Evolutionary conservation across 75 land plant species (phyloP), one percentile per base, ranked within the genome.

Genomic region (Selaginella tamariscina): DNA sequence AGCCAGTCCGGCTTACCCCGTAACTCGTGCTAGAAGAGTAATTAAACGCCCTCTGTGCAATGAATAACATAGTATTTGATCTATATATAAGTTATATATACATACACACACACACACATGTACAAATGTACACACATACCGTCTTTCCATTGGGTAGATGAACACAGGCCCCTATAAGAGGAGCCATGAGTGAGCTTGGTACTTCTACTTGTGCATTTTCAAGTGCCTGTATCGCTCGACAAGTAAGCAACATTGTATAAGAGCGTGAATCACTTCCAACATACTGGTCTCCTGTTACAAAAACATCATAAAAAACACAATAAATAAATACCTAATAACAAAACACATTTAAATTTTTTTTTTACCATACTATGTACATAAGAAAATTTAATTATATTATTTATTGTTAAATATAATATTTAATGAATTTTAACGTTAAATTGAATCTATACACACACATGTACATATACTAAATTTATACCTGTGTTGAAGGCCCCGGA

Each of bases 221-320:
- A 32, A 77, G 57, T 15, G 78, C 78, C 65, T 68, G 67, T 30
- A 75, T 33, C 31, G 79, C 78, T 67, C 78, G 57, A 24, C 55
- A 56, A 11, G 78, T 67, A 44, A 77, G 56, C 71, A 77, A 30
- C 56, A 77, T 77, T 56, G 75, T 69, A 32, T 75, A 77, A 20
- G 78, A 77, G 27, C 79, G 79, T 13, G 77, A 64, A 74, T 76
- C 78, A 55, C 70, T 72, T 30, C 44, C 31, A 26, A 67, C 54
- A 29, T 56, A 67, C 56, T 66, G 70, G 39, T 74, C 69, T 32
- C 29, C 75, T 55, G 66, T 73, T 56, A 54, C 54, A n/a, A n/a
- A n/a, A n/a, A n/a, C n/a, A n/a, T n/a, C n/a, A n/a, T n/a, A n/a
- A n/a, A n/a, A n/a, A n/a, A n/a, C n/a, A n/a, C n/a, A n/a, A n/a